These are phyloP conservation scores for Ceratocystis destructans DNA, from an alignment of 2,329 filamentous ascomycete genomes.

Conservation along the genomic window DNA sequence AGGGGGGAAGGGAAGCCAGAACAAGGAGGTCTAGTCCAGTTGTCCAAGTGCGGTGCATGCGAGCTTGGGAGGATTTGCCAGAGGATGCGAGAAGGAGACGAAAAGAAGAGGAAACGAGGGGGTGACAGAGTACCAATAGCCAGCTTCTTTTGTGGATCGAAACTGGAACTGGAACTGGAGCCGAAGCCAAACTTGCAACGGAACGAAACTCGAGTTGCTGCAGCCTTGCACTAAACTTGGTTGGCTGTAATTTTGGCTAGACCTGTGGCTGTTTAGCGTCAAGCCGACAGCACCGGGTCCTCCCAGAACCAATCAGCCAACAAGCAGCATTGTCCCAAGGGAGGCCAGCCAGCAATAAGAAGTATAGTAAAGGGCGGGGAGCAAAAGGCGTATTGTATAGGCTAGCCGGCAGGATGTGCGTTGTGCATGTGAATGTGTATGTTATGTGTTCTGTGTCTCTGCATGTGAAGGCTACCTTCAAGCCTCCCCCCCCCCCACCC, in stretches of 20 bases:
- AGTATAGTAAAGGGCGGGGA: background rate
- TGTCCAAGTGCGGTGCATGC: background rate
- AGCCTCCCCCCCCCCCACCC: no score
- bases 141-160: background rate
- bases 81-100: background rate
- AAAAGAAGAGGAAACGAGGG: background rate
- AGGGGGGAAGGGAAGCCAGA: background rate
- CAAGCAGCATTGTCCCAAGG: no score
- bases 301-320: background rate
- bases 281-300: background rate
- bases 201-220: slow-evolving; percentile 1
- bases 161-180: background rate
- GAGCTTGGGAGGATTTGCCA: background rate
- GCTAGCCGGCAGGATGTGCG: background rate
- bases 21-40: no score
- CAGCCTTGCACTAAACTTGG: background rate
- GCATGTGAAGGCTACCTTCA: no score
- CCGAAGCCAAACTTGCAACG: background rate
- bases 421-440: background rate
- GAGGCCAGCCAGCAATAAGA: no score
- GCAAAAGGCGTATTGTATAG: background rate
- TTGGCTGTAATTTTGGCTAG: background rate
- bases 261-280: background rate
- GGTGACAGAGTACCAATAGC: background rate
- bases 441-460: background rate